Base-by-base conservation (phyloP, 768 basidiomycete species). In the Clavulina sp. region DNA sequence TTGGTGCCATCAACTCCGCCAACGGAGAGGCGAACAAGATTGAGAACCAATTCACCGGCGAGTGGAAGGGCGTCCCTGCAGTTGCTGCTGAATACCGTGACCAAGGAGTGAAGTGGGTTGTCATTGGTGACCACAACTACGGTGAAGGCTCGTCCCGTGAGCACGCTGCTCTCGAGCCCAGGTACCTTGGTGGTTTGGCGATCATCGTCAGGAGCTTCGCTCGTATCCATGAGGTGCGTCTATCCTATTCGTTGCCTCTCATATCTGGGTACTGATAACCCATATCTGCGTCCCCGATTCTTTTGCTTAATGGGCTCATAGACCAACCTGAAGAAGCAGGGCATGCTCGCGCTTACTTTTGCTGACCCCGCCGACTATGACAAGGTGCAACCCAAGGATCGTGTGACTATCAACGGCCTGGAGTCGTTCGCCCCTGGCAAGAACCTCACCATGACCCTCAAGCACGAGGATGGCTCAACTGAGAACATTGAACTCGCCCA, bases 251-350 rank as follows among this genome's bases (percentile, higher is more conserved):
- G n/a, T n/a, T n/a, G n/a, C n/a, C n/a, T n/a, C n/a, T n/a, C n/a
- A n/a, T n/a, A n/a, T n/a, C n/a, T n/a, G n/a, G n/a, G n/a, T n/a
- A n/a, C n/a, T n/a, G n/a, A n/a, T n/a, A n/a, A n/a, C n/a, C n/a
- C n/a, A n/a, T n/a, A n/a, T n/a, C n/a, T n/a, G n/a, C n/a, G n/a
- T n/a, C n/a, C n/a, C n/a, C n/a, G n/a, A n/a, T n/a, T n/a, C n/a
- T n/a, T n/a, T n/a, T n/a, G n/a, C n/a, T n/a, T 38, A 21, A 38
- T 21, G 36, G 13, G 13, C 36, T 21, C 36, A 9, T 46, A 46
- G 72, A 88, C 88, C 63, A 91, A 92, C 74, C 70, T 91, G 78
- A 97, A 97, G 83, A 96, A 96, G 78, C 92, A 96, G 72, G 91
- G 91, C 60, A 91, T 93, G 87, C 85, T 96, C 56, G 91, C 91